A percentile compares a stretch with the other conserved stretches of the same genome.
Evolutionary conservation across 164 flowering plant species (phyloP).

Genomic region (Tetrastigma voinierianum): DNA sequence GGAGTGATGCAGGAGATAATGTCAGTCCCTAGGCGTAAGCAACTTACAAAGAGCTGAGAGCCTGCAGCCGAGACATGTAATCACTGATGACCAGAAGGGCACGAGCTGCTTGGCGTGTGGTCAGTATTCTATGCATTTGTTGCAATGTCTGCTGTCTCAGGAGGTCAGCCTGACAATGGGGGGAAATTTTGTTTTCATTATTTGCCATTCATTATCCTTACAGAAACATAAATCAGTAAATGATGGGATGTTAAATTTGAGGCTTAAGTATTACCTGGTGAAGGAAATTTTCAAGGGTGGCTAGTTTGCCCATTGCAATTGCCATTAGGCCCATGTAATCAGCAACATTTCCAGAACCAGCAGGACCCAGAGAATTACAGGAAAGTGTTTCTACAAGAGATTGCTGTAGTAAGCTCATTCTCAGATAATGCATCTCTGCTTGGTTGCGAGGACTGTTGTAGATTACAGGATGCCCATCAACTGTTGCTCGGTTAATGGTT

Average conservation of each 20-base stretch:
- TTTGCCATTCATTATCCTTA: not conserved
- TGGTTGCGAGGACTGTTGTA: conserved; percentile 89
- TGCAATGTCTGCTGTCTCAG: conserved; percentile 84
- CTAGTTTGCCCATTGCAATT: conserved; percentile 80
- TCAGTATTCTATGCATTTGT: conserved; percentile 77
- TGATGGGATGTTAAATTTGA: not conserved
- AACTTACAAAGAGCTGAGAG: conserved; percentile 85
- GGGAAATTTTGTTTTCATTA: not conserved
- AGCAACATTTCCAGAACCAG: conserved; percentile 60
- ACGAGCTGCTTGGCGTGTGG: conserved; percentile 88
- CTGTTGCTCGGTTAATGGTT: conserved; percentile 89
- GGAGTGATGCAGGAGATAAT: not conserved
- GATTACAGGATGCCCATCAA: conserved; percentile 72
- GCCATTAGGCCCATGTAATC: conserved; percentile 96
- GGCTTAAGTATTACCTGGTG: conserved; percentile 54
- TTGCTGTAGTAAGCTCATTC: conserved; percentile 90
- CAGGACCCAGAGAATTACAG: conserved; percentile 50
- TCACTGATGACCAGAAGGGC: conserved; percentile 78
- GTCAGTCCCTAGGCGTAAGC: conserved; percentile 72
- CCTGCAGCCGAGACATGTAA: conserved; percentile 67
- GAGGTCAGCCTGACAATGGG: conserved; percentile 67
- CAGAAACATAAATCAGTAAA: not conserved
- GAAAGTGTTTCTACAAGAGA: conserved; percentile 76
- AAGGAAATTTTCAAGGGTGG: conserved; percentile 72
- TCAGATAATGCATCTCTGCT: conserved; percentile 94